Conservation (phyloP, 2,329 filamentous ascomycete genomes). For the Bipolaris sorokiniana region DNA sequence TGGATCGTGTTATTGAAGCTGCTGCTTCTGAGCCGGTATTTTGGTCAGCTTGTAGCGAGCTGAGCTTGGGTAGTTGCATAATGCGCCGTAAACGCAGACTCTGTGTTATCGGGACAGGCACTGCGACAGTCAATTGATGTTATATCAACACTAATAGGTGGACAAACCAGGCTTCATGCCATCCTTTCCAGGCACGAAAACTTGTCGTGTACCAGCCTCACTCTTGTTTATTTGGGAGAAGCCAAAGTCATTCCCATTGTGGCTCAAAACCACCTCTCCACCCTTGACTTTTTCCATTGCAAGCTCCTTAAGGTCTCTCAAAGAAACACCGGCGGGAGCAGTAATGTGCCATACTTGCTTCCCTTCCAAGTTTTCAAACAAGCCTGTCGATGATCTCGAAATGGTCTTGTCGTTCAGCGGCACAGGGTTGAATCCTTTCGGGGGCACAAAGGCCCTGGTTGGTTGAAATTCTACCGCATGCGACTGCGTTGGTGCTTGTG, state of each 20-base stretch:
- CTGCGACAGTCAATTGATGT: slow-evolving; percentile 24
- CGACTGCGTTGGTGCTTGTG: slow-evolving; percentile 23
- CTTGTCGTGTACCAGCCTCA: slow-evolving; percentile 61
- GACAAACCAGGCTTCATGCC: slow-evolving; percentile 63
- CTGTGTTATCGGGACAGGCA: slow-evolving; percentile 55
- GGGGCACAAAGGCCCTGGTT: slow-evolving; percentile 46
- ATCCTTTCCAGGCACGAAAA: slow-evolving; percentile 65
- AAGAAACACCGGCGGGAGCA: slow-evolving; percentile 71
- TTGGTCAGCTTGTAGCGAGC: slow-evolving; percentile 50
- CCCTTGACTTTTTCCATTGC: slow-evolving; percentile 64
- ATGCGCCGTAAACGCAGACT: slow-evolving; percentile 71
- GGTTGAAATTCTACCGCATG: slow-evolving; percentile 45
- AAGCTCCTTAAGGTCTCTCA: slow-evolving; percentile 69
- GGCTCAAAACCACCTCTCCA: slow-evolving; percentile 63
- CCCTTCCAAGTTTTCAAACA: slow-evolving; percentile 67
- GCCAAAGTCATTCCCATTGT: slow-evolving; percentile 69
- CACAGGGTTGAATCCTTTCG: slow-evolving; percentile 56
- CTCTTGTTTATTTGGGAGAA: slow-evolving; percentile 60
- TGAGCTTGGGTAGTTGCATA: slow-evolving; percentile 59
- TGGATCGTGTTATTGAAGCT: slow-evolving; percentile 54
- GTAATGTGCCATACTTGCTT: slow-evolving; percentile 85
- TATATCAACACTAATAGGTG: background rate
- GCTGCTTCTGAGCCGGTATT: slow-evolving; percentile 50
- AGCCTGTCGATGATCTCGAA: slow-evolving; percentile 45
- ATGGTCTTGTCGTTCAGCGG: slow-evolving; percentile 53